Percentiles rank a stretch among this genome's conserved stretches.
These are phyloP conservation scores for Irineochytrium annulatum DNA, from an alignment of 192 early-diverging fungal species.

Conservation along the genomic window DNA sequence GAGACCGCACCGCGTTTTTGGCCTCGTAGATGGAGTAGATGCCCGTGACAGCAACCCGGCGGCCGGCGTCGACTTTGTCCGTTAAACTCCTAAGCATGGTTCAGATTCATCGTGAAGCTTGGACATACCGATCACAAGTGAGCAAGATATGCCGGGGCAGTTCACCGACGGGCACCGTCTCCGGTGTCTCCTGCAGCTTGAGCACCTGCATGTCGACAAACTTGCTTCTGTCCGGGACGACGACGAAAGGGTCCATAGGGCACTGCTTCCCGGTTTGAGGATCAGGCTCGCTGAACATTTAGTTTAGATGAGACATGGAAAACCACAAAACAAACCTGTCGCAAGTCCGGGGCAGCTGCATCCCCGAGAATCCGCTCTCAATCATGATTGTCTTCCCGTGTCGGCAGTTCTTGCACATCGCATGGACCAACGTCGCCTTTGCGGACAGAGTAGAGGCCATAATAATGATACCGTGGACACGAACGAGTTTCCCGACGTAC, in stretches of 20 bases:
- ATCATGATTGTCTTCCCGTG: slow-evolving; percentile 78
- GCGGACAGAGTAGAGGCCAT: slow-evolving; percentile 81
- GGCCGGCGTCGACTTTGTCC: slow-evolving; percentile 90
- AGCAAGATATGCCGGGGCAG: slow-evolving; percentile 91
- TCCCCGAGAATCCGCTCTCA: slow-evolving; percentile 75
- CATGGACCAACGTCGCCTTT: slow-evolving; percentile 82
- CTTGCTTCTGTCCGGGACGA: slow-evolving; percentile 90
- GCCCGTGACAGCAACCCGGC: slow-evolving; percentile 87
- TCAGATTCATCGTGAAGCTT: neutral
- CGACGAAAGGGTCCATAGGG: slow-evolving; percentile 86
- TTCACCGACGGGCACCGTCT: slow-evolving; percentile 96
- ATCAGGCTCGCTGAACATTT: slow-evolving; percentile 35
- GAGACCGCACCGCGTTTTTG: slow-evolving; percentile 39
- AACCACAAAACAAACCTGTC: slow-evolving; percentile 55
- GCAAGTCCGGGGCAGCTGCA: slow-evolving; percentile 84
- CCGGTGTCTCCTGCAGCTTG: slow-evolving; percentile 96
- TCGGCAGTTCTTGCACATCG: slow-evolving; percentile 86
- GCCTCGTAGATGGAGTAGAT: slow-evolving; percentile 89
- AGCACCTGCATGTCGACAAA: slow-evolving; percentile 97
- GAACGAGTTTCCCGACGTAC: slow-evolving; percentile 88
- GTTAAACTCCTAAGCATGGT: slow-evolving; percentile 57
- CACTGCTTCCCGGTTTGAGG: slow-evolving; percentile 45
- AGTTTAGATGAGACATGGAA: neutral
- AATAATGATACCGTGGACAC: slow-evolving; percentile 94
- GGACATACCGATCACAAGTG: slow-evolving; percentile 72